These are phyloP conservation scores for Daldinia sp. DNA, from an alignment of 2,329 filamentous ascomycete species.

Conservation along the genomic window DNA sequence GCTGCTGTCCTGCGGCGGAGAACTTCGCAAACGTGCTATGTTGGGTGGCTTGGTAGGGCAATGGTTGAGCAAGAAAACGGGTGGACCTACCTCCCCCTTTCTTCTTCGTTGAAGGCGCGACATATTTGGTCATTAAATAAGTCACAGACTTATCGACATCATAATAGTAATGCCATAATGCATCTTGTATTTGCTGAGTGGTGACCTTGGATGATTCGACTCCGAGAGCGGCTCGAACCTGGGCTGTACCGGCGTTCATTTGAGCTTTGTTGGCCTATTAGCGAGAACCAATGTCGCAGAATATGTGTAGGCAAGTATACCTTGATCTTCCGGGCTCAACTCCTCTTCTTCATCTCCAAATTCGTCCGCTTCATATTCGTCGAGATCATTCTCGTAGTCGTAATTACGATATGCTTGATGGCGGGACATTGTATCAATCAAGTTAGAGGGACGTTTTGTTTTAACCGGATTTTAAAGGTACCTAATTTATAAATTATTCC, in stretches of 20 bases:
- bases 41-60: conserved; percentile 22
- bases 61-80: conserved; percentile 33
- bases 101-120: conserved; percentile 59
- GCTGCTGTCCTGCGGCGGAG: conserved; percentile 16
- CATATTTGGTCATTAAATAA: conserved; percentile 78
- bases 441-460: not conserved
- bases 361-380: conserved; percentile 62
- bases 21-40: conserved; percentile 15
- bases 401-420: conserved; percentile 62
- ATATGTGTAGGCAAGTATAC: conserved; percentile 31
- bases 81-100: conserved; percentile 60
- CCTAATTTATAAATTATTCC: not conserved
- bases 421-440: conserved; percentile 57
- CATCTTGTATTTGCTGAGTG: conserved; percentile 81
- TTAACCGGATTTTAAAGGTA: not conserved
- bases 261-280: conserved; percentile 44
- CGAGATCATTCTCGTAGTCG: conserved; percentile 64
- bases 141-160: conserved; percentile 87
- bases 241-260: conserved; percentile 74
- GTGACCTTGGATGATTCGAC: conserved; percentile 68
- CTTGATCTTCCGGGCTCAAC: conserved; percentile 53
- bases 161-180: conserved; percentile 96
- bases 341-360: conserved; percentile 60
- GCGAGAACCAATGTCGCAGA: not conserved
- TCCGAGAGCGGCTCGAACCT: conserved; percentile 76